Evolutionary conservation across 2,329 filamentous ascomycete genomes (phyloP), one percentile per base, ranked within the genome.

Genomic region (Phialophora expanda): DNA sequence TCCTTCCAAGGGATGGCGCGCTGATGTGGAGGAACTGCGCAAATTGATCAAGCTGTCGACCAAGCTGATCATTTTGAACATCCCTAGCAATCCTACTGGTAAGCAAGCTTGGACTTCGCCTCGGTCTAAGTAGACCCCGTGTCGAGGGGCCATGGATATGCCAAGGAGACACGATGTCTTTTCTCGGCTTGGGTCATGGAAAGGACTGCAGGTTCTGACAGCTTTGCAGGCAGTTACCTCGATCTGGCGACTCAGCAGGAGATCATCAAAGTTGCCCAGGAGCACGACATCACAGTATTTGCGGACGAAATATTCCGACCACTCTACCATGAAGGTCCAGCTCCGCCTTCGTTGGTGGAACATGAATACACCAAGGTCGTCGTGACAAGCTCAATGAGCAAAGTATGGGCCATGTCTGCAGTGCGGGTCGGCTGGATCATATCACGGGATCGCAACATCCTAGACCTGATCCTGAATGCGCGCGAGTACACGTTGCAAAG

Each of bases 401-500:
- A 97, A 78, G 90, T 91, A 0, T 97, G 92, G 78, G 87, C 90
- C 1, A 80, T 97, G 4, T 91, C 92, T 0, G 92, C 93, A 1
- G 88, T 96, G 66, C 87, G 92, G 0, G 78, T 94, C 0, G 93
- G 93, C 38, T 97, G 93, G 93, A 83, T 94, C 62, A 90, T 90
- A 2, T 89, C 88, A n/a, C 86, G 86, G 26, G 86, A 87, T 75
- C 74, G 76, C 6, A 78, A 79, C 0, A 82, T 96, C 61, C 84
- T 94, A 56, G 84, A 87, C 56, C 80, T 83, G 11, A 82, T 91
- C 66, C 86, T 89, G 12, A 78, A 81, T 12, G 88, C 89, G 1
- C 83, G 92, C 38, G 89, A 96, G 76, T 97, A 95, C 80, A 96
- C 91, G 1, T 92, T 90, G 24, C 96, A 96, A 73, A 91, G 89